Base-by-base conservation (phyloP, 805 yeast genomes). In the Candida pini region DNA sequence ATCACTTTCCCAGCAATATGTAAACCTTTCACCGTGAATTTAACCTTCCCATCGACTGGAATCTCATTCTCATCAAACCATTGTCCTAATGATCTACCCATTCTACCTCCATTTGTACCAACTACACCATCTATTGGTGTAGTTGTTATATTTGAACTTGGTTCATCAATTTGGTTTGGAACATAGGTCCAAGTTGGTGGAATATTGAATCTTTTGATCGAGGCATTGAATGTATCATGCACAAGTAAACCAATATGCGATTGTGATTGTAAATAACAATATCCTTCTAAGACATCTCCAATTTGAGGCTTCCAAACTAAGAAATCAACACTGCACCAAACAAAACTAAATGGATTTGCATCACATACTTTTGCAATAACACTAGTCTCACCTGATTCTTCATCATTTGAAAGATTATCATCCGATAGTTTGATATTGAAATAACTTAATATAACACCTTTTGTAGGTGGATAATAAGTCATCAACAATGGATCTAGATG, bases 211-310 rank as follows among this genome's bases (percentile, higher is more conserved):
- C 84, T 78, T 60, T 84, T 86, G 43, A 92, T 86, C 30, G 90
- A 78, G 16, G 97, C 97, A 62, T 92, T 92, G 66, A 92, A 92
- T 1, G 95, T 86, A 62, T 92, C 97, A 56, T 86, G 89, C 32
- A 92, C 69, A 45, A 92, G 70, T 41, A 92, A 67, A 40, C 97
- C 97, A 49, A 92, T 82, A 56, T 92, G 98, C 6, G 96, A 81
- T 13, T 95, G 95, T 3, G 96, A 81, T 64, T 90, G 97, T 75
- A 90, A 79, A 64, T 86, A 87, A 35, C 82, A 72, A 67, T 78
- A 73, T 9, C 98, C 98, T 58, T 89, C 94, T 14, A 92, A 62
- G 1, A 70, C 63, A 53, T 92, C 97, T 4, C 95, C 96, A n/a
- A 77, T 66, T 48, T 76, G 76, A 4, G 99, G 98, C 49, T 73